Evolutionary conservation across 331 rosid species (phyloP).

Genomic region (Malus hybrid): DNA sequence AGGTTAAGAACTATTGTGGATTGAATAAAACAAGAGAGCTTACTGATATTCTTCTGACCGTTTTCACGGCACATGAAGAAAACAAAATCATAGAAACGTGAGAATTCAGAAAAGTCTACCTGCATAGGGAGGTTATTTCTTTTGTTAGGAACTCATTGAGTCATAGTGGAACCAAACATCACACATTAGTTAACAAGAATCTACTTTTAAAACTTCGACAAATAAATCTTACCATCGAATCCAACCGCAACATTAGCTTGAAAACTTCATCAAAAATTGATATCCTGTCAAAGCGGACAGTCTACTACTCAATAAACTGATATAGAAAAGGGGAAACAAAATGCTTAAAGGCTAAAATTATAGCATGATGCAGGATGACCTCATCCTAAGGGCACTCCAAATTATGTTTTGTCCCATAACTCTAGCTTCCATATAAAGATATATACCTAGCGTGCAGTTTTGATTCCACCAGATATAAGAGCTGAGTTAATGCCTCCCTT

Average conservation of each 20-base stretch:
- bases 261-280: constrained; percentile 64
- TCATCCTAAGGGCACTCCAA: background rate
- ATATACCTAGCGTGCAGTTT: constrained; percentile 49
- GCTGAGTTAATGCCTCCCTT: constrained; percentile 64
- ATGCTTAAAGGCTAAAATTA: background rate
- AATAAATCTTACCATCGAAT: constrained; percentile 50
- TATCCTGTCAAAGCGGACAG: constrained; percentile 37
- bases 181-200: constrained; percentile 8
- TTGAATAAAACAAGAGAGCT: constrained; percentile 14
- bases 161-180: background rate
- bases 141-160: background rate
- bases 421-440: constrained; percentile 3
- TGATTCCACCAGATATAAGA: constrained; percentile 49
- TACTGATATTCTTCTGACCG: constrained; percentile 96
- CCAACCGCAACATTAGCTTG: constrained; percentile 52
- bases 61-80: constrained; percentile 82
- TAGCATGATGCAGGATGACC: background rate
- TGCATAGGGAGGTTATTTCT: constrained; percentile 20
- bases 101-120: constrained; percentile 67
- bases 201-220: background rate
- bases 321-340: background rate
- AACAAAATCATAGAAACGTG: constrained; percentile 84
- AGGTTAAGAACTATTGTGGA: background rate
- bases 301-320: background rate
- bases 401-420: background rate